These are phyloP conservation scores for Gilbertella persicaria DNA, from an alignment of 371 early-diverging fungal species.

Conservation along the genomic window DNA sequence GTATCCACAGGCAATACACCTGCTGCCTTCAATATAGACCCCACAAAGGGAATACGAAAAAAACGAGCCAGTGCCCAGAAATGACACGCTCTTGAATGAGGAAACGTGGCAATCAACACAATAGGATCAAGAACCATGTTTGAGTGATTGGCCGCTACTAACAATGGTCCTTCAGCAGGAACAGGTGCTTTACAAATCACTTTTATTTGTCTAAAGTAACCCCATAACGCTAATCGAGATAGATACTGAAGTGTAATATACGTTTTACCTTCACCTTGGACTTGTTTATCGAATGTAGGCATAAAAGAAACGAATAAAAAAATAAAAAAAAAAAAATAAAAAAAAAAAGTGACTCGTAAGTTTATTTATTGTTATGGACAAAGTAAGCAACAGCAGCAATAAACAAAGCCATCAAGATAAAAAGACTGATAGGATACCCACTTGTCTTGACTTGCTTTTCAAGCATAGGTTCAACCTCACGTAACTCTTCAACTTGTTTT, in stretches of 20 bases:
- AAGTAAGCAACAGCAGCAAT: conserved; percentile 26
- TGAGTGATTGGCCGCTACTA: conserved; percentile 54
- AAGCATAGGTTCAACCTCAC: conserved; percentile 4
- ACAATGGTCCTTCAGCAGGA: conserved; percentile 41
- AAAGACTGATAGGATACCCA: conserved; percentile 11
- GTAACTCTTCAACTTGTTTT: conserved; percentile 9
- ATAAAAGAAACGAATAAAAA: not conserved
- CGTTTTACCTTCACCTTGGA: conserved; percentile 34
- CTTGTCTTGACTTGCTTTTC: conserved; percentile 8
- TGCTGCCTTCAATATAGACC: conserved; percentile 38
- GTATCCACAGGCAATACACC: conserved; percentile 63
- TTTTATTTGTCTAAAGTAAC: conserved; percentile 50
- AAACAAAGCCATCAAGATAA: conserved; percentile 19
- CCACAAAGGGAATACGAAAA: conserved; percentile 50
- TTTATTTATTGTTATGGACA: not conserved
- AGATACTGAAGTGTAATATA: conserved; percentile 43
- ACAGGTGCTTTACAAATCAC: conserved; percentile 37
- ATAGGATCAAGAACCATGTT: conserved; percentile 66
- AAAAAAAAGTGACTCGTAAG: conserved; percentile 12
- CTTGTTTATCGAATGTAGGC: conserved; percentile 21
- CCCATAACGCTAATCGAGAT: conserved; percentile 45
- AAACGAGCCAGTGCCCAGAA: conserved; percentile 62
- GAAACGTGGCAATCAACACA: conserved; percentile 52
- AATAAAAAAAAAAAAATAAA: conserved; percentile 3
- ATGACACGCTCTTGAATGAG: conserved; percentile 54